Base-by-base conservation (phyloP, 257 asterid species). In the Fraxinus cuspidata region DNA sequence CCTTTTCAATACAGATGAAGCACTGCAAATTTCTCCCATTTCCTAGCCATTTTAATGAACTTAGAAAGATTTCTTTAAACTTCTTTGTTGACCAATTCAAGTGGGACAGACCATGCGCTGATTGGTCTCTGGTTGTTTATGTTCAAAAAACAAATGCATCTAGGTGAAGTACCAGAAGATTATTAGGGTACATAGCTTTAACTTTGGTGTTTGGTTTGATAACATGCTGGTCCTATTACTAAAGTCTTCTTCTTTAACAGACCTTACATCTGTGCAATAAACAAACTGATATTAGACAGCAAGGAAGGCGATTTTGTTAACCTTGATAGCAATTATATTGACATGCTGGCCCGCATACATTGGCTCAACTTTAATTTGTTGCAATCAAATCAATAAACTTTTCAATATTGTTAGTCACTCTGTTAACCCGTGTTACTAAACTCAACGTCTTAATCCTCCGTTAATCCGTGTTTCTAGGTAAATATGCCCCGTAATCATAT, bases 21-120 rank as follows among this genome's bases (percentile, higher is more conserved):
- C 7, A 16, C 49, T 15, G 49, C 70, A 3, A 74, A 35, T 29
- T 79, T 75, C 35, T 71, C 81, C 85, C 86, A 85, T 78, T 77
- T 85, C 2, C 63, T 77, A 47, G 88, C 87, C 78, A 85, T 78
- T 40, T 56, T 81, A 27, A 77, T 12, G 15, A 19, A 10, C 19
- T 66, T 73, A 35, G 38, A 63, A 21, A 60, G 38, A 60, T 34
- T 34, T 35, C 4, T 44, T 58, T 3, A 16, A 51, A 73, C 7
- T 37, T 27, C 16, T 15, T 21, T 12, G 28, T 18, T 21, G 37
- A 40, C 56, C 40, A 27, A n/a, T 19, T 23, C 1, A 25, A 4
- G 47, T 67, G 78, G 75, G 70, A 71, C 71, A 66, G 40, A 47
- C 51, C 84, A 71, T 81, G 81, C 71, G 77, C 44, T 21, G 44